These are phyloP conservation scores for Daldinia bambusicola DNA, from an alignment of 495 filamentous ascomycete genomes.

Conservation along the genomic window DNA sequence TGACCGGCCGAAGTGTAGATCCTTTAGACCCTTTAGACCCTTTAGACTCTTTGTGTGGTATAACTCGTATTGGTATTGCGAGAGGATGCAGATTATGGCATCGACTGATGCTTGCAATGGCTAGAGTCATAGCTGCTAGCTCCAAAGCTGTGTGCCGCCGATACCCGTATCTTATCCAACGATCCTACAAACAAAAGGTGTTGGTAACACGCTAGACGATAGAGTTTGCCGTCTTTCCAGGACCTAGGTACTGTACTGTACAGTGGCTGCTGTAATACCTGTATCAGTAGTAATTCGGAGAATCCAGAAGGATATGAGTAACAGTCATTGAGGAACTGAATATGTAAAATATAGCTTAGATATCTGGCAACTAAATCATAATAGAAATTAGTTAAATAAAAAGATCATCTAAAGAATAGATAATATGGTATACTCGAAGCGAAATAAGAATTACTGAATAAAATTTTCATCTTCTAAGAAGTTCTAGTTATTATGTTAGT, in stretches of 20 bases:
- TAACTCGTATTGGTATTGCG: slow-evolving; percentile 12
- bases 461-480: slow-evolving; percentile 26
- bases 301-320: background rate
- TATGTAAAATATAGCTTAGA: background rate
- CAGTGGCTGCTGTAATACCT: background rate
- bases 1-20: slow-evolving; percentile 37
- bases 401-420: background rate
- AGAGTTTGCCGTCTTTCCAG: slow-evolving; percentile 9
- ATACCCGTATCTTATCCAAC: slow-evolving; percentile 20
- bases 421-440: slow-evolving; percentile 20
- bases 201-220: background rate
- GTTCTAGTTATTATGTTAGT: background rate
- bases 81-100: slow-evolving; percentile 8
- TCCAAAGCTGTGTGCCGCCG: slow-evolving; percentile 28
- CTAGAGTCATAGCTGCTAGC: slow-evolving; percentile 20
- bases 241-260: slow-evolving; percentile 4
- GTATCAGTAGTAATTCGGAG: background rate
- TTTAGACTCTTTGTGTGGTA: background rate
- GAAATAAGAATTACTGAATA: slow-evolving; percentile 6
- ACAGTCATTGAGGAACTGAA: background rate
- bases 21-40: background rate
- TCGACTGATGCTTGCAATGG: slow-evolving; percentile 15
- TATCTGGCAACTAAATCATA: background rate
- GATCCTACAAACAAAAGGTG: background rate
- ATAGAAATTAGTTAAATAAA: background rate